phyloP scores from a whole-genome alignment of 768 basidiomycete genomes.

The Dentipellis sp. region DNA sequence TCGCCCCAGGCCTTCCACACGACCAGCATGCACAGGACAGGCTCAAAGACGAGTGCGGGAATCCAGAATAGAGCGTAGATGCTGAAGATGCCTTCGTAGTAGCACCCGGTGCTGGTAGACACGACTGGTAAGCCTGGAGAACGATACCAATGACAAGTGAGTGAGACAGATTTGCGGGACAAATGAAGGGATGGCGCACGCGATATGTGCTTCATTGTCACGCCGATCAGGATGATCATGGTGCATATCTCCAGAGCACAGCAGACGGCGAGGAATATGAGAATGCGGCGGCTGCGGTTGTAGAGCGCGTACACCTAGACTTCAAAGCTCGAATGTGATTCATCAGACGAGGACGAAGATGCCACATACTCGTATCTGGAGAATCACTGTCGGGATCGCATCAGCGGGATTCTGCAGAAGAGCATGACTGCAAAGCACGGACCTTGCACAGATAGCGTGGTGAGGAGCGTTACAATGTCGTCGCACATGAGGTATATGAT shows the following conservation, averaged over 20 bases:
- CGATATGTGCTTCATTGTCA: not conserved
- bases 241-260: not conserved
- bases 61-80: not conserved
- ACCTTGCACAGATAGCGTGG: not conserved
- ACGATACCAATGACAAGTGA: not conserved
- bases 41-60: conserved; percentile 1
- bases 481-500: not conserved
- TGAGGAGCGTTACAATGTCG: not conserved
- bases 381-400: not conserved
- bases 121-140: not conserved
- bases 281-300: not conserved
- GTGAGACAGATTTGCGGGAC: not conserved
- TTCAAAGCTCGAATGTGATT: not conserved
- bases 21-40: not conserved
- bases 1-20: conserved; percentile 3
- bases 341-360: too few relatives aligned
- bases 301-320: not conserved
- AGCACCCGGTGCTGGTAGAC: not conserved
- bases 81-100: not conserved
- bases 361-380: not conserved
- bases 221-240: not conserved
- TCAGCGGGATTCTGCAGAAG: not conserved
- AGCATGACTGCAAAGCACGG: not conserved
- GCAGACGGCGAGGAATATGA: not conserved
- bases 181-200: not conserved